Conservation (phyloP, 371 early-diverging fungal genomes). For the Zancudomyces culisetae region DNA sequence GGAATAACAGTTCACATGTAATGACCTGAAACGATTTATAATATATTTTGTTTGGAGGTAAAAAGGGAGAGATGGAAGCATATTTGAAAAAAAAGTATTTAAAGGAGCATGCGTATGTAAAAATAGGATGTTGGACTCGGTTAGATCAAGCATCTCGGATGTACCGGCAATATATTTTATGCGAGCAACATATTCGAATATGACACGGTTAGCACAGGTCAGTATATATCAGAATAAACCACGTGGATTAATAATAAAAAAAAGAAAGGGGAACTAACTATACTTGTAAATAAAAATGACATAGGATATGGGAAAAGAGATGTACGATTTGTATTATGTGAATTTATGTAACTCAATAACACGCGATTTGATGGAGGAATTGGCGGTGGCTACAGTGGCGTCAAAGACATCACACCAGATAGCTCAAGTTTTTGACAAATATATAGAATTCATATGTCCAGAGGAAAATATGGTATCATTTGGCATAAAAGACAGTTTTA, state of each 20-base stretch:
- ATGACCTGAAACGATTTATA: too few relatives aligned
- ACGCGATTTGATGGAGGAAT: constrained; percentile 77
- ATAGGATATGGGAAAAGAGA: constrained; percentile 69
- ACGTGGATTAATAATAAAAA: too few relatives aligned
- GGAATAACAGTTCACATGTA: constrained; percentile 98
- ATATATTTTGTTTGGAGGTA: neutral
- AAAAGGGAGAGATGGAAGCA: constrained; percentile 16
- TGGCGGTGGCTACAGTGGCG: constrained; percentile 61
- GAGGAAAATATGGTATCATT: constrained; percentile 93
- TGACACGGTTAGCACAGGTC: constrained; percentile 23
- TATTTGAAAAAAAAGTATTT: neutral
- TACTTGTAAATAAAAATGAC: neutral
- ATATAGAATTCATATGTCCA: constrained; percentile 80
- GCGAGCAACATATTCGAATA: constrained; percentile 71
- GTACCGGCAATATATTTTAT: constrained; percentile 98
- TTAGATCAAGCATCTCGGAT: constrained; percentile 74
- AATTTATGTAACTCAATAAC: constrained; percentile 83
- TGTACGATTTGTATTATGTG: constrained; percentile 91
- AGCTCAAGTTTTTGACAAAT: constrained; percentile 76
- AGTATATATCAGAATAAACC: too few relatives aligned
- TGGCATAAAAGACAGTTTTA: constrained; percentile 60
- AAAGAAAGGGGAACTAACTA: too few relatives aligned
- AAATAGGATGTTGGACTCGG: constrained; percentile 36
- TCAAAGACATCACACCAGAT: constrained; percentile 51
- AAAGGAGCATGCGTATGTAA: neutral